Evolutionary conservation across 2,329 filamentous ascomycete species (phyloP), one percentile per base, ranked within the genome.

Genomic region (Epichloe brachyelytri): DNA sequence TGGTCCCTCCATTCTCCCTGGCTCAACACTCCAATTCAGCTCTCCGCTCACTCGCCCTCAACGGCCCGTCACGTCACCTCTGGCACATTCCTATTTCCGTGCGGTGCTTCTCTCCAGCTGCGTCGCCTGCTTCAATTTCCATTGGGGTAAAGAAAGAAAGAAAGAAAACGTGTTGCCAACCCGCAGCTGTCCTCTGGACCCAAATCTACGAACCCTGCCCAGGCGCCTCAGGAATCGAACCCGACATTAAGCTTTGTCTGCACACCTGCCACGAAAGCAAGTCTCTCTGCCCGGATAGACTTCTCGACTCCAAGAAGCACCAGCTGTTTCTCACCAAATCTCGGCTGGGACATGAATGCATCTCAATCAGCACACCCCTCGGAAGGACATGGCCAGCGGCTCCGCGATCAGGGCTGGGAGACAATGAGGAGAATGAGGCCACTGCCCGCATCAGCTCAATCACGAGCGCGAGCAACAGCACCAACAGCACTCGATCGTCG

Each of bases 381-480:
- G 53, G 54, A 56, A 56, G 58, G 54, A 56, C 61, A 63, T 64
- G 62, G 62, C 63, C 60, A 59, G 57, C 58, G 59, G 56, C 59
- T 60, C 56, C 59, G 53, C 58, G 54, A 59, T 60, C 57, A 64
- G 61, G 60, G 60, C 60, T 57, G 60, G 65, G 68, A 67, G 68
- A 79, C 69, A 68, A 86, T 87, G 83, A 79, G 81, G 79, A 76
- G 68, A 78, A 82, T 71, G 82, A 85, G 65, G 71, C 72, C 61
- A 68, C 69, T 61, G 73, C 74, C 68, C 82, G 81, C 69, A 78
- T 83, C 75, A 66, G 63, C 65, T 67, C 66, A 48, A 51, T 61
- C 55, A 64, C 65, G 60, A 65, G 62, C 60, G 60, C 58, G 36
- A 60, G 57, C 56, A 82, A 77, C 57, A 80, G 78, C 70, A 78